Evolutionary conservation across 2,329 filamentous ascomycete genomes (phyloP), one percentile per base, ranked within the genome.

Genomic region (Microdochium paspali): DNA sequence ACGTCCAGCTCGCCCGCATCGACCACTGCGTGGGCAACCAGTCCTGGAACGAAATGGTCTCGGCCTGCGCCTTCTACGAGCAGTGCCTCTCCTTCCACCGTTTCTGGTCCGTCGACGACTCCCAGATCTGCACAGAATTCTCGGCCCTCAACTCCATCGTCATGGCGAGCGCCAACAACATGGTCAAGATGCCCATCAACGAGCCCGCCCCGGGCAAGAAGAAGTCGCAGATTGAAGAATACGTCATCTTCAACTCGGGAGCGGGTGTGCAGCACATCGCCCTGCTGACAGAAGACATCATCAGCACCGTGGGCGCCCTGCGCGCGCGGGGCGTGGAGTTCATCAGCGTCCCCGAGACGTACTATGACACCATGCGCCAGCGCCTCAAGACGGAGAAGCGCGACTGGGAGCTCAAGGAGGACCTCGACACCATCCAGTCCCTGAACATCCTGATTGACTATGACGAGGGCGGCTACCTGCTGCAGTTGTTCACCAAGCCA

Each of bases 21-120:
- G 91, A 97, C 70, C 91, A 97, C 75, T 96, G 91, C 67, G 91
- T 97, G 57, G 91, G 91, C 55, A 96, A 97, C 73, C 90, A 96
- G 72, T 85, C 89, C 67, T 96, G 91, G 91, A 76, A 90, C 66
- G 84, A 90, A 66, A 95, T 97, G 80, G 72, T 73, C 50, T 72
- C 72, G 12, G 79, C 79, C 30, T 82, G 78, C 61, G 73, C 68
- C 48, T 82, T 87, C 66, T 97, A 96, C 72, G 90, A 96, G 71
- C 80, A 83, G 53, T 87, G 85, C 52, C 85, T 96, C 24, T 85
- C 85, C 47, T 96, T 96, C 79, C 90, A 95, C 72, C 87, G 90
- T 55, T 96, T 96, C 82, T 96, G 91, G 91, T 89, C 84, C 47
- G 90, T 96, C 49, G 91, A 96, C 66, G 91, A 96, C 73, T 85